Conservation (phyloP, 2,329 filamentous ascomycete genomes). For the Ophiostoma australiae region DNA sequence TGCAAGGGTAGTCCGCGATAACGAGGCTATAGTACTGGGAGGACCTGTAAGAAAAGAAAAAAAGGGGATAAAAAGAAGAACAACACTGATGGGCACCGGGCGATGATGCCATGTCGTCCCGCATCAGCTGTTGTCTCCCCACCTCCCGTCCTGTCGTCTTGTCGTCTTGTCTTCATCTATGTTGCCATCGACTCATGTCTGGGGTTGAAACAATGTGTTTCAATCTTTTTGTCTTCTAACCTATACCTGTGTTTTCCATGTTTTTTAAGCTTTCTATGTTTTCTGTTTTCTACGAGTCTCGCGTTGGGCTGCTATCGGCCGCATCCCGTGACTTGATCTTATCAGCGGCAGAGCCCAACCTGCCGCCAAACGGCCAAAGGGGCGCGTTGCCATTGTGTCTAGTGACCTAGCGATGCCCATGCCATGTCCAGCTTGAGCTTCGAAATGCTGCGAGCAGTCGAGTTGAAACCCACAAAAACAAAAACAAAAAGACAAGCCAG, state of each 20-base stretch:
- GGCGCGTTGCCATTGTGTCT: neutral
- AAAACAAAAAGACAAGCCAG: neutral
- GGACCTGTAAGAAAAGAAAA: neutral
- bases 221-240: no score
- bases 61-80: neutral
- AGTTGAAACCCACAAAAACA: neutral
- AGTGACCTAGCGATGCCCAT: neutral
- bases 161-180: neutral
- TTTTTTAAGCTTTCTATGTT: no score
- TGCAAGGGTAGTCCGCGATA: neutral
- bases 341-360: constrained; percentile 2
- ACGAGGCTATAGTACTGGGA: neutral
- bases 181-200: neutral
- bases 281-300: no score
- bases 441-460: no score
- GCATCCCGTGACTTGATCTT: neutral
- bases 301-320: neutral
- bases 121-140: neutral
- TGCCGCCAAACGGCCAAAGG: neutral
- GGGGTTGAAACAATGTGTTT: neutral
- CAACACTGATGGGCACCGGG: neutral
- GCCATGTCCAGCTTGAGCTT: neutral
- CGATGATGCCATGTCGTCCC: neutral
- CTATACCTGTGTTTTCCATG: no score
- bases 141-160: neutral